Conservation (phyloP, 768 basidiomycete species). For the Tylopilus sp. region DNA sequence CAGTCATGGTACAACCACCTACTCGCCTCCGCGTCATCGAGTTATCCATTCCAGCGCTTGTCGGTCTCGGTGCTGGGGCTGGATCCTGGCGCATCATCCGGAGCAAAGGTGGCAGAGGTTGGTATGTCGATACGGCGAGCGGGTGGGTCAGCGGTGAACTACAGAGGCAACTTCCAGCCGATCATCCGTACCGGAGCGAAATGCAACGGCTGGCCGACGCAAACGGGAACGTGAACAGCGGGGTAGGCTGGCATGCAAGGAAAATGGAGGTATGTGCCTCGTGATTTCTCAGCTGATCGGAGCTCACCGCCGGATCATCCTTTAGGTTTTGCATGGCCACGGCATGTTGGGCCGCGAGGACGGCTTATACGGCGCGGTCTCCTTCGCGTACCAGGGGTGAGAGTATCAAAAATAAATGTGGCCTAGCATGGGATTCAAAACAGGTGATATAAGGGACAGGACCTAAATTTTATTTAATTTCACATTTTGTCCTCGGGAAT, state of each 20-base stretch:
- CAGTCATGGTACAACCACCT: constrained; percentile 37
- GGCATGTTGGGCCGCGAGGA: constrained; percentile 92
- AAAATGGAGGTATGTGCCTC: constrained; percentile 90
- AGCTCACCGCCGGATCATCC: background rate
- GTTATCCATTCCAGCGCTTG: constrained; percentile 66
- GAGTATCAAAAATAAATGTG: background rate
- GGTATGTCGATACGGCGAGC: constrained; percentile 89
- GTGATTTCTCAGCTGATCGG: background rate
- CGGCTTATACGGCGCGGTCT: constrained; percentile 90
- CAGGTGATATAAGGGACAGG: background rate
- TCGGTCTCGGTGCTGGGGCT: constrained; percentile 71
- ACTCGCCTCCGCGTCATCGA: constrained; percentile 87
- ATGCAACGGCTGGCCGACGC: constrained; percentile 71
- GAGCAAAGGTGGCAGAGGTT: constrained; percentile 90
- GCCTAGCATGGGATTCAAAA: no score
- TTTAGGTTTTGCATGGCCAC: constrained; percentile 77
- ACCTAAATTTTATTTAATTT: background rate
- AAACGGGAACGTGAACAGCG: constrained; percentile 87
- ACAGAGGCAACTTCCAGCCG: constrained; percentile 51
- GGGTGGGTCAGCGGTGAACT: constrained; percentile 67
- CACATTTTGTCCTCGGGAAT: background rate
- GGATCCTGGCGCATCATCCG: constrained; percentile 86
- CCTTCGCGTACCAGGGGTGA: constrained; percentile 90
- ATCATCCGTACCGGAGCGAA: constrained; percentile 68
- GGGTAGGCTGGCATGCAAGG: constrained; percentile 91